Base-by-base conservation (phyloP, 2,329 filamentous ascomycete species). In the Fusarium albidum region DNA sequence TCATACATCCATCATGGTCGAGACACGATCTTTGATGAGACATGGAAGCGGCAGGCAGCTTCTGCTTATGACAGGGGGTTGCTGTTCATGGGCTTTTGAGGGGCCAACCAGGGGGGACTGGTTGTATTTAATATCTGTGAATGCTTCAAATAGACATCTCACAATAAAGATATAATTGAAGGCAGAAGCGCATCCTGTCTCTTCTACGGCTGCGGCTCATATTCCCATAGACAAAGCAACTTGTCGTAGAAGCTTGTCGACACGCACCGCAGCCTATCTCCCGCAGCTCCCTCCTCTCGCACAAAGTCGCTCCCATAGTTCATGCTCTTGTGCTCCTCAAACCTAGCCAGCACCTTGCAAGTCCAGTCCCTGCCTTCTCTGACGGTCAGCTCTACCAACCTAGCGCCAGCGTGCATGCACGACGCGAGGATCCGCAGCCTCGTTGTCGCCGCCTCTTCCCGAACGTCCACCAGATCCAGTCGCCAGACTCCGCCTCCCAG, bases 301-400 rank as follows among this genome's bases (percentile, higher is more conserved):
- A 83, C 79, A 52, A 86, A 83, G 72, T 93, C 92, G 64, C 89
- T 91, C 7, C 89, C 93, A 71, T 98, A 98, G 67, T 96, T 96
- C 92, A 97, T 96, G 71, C 92, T 96, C 74, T 90, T 80, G 70
- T 97, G 92, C 69, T 94, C 90, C 63, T 91, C 89, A 67, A 96
- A 96, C 45, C 81, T 82, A 0, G 82, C 87, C 39, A 93, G 62
- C 2, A 94, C 78, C 35, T 82, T 76, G 51, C 95, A 87, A 1
- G 67, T 68, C 82, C 88, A 92, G 14, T 59, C 58, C n/a, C 49
- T 75, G 54, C 57, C 72, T 2, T 73, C 65, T 2, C 70, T 68
- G 21, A 75, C 69, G 9, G 63, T 55, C 14, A 85, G 66, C 32
- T 79, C 74, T 7, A 89, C 66, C n/a, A 98, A 74, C 47, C 88